Conservation (phyloP, 2,329 filamentous ascomycete species). For the Diaporthe sp. region DNA sequence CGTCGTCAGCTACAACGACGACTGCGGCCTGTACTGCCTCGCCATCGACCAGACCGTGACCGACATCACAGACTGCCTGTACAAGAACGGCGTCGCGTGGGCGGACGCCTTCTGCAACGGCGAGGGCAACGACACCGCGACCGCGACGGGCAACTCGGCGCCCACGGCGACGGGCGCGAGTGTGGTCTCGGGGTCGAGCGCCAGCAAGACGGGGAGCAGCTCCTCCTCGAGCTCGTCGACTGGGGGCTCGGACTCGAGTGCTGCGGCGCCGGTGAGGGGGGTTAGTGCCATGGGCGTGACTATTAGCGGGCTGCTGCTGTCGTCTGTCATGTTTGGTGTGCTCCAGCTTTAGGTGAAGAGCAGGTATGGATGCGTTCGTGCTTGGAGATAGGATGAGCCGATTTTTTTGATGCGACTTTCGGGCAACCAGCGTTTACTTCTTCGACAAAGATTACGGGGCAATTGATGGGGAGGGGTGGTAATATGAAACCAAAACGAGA, state of each 20-base stretch:
- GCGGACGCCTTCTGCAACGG: slow-evolving; percentile 57
- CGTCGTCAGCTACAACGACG: slow-evolving; percentile 53
- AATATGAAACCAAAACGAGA: not conserved
- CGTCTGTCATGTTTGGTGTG: slow-evolving; percentile 15
- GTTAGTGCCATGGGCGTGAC: slow-evolving; percentile 1
- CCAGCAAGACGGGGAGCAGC: slow-evolving; percentile 1
- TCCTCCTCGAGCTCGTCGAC: slow-evolving; percentile 19
- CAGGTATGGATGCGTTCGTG: not conserved
- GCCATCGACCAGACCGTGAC: slow-evolving; percentile 55
- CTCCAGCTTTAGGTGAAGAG: slow-evolving; percentile 11
- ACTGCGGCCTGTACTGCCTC: slow-evolving; percentile 60
- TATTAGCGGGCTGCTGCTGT: slow-evolving; percentile 31
- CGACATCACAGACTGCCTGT: slow-evolving; percentile 54
- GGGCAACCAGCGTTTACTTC: not conserved
- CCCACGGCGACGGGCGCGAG: slow-evolving; percentile 46
- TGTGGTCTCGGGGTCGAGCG: slow-evolving; percentile 42
- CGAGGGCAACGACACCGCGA: slow-evolving; percentile 52
- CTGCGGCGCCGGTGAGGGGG: slow-evolving; percentile 15
- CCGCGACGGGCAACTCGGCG: slow-evolving; percentile 45
- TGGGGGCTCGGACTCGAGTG: slow-evolving; percentile 25
- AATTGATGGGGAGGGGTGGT: not conserved
- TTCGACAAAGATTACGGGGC: not conserved
- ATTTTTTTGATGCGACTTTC: not conserved
- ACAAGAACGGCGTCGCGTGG: slow-evolving; percentile 50
- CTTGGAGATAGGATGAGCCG: not conserved